Evolutionary conservation across 1,284 basidiomycete genomes (phyloP), one percentile per base, ranked within the genome.

Genomic region (Apiotrichum gamsii): DNA sequence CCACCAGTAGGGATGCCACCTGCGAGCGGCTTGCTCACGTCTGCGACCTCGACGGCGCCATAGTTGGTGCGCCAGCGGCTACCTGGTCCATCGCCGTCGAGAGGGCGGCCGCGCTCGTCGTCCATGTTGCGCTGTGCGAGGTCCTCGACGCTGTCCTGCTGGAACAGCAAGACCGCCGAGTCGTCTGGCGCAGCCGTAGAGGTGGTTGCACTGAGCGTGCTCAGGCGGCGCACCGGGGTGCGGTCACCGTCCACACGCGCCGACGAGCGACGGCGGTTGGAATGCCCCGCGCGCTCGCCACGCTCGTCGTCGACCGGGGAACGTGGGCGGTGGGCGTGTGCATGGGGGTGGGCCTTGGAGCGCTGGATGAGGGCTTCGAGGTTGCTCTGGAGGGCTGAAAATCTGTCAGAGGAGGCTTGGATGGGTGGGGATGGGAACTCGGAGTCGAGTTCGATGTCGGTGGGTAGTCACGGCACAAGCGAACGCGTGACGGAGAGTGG

Each of bases 331-430:
- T 28, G 25, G 25, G 25, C 6, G 8, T 28, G 25, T 6, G 25
- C 49, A 24, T 39, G 45, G 21, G 64, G 60, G 47, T 63, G 56
- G 20, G 53, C 52, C 11, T 61, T 56, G 30, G 65, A 64, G 29
- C 61, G 64, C 29, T 60, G 58, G 47, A 72, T 72, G 24, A 73
- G 58, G 24, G 50, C 60, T 47, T 71, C 71, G 33, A 73, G 62
- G 39, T 69, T 69, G 38, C 56, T 60, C 38, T 69, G 65, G 20
- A 68, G 58, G 14, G 67, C 71, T 73, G 49, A 10, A n/a, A 16
- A 18, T 36, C 33, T 43, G 25, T 36, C 33, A 5, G 19, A 18
- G 15, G 29, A 14, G 29, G 14, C 15, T 11, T 30, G 30, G 36
- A 38, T 24, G 32, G 32, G 43, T 19, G 43, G 28, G 19, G 16